phyloP scores from a whole-genome alignment of 805 yeast genomes.

The Saccharomycopsis babjevae region DNA sequence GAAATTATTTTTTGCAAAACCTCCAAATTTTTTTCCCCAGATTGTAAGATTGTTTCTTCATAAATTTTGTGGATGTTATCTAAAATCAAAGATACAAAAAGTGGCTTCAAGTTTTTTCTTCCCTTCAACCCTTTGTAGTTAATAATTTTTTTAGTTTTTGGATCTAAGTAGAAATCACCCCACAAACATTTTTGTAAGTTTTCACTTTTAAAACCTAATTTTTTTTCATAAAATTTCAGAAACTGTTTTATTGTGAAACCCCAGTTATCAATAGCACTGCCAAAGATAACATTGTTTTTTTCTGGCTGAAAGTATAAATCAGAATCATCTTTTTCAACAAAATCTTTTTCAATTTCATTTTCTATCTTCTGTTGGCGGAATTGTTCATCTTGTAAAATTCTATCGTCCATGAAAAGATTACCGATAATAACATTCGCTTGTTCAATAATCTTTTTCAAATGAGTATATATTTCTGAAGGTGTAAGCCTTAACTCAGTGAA shows the following conservation, averaged over 20 bases:
- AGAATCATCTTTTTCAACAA: conserved; percentile 65
- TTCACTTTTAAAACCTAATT: conserved; percentile 73
- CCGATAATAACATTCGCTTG: conserved; percentile 95
- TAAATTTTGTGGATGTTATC: conserved; percentile 92
- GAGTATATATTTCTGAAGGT: conserved; percentile 77
- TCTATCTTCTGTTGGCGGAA: conserved; percentile 60
- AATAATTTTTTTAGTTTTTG: conserved; percentile 77
- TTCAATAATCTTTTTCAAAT: conserved; percentile 69
- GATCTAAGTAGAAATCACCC: conserved; percentile 90
- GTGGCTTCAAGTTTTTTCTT: conserved; percentile 49
- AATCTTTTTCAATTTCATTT: conserved; percentile 28
- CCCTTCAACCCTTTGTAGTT: conserved; percentile 56
- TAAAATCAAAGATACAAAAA: conserved; percentile 77
- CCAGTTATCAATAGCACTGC: conserved; percentile 94
- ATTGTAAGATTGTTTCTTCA: conserved; percentile 50
- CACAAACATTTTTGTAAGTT: conserved; percentile 79
- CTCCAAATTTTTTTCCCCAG: conserved; percentile 43
- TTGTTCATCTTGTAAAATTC: conserved; percentile 76
- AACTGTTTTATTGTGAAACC: conserved; percentile 88
- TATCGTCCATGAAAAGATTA: conserved; percentile 82
- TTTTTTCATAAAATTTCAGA: conserved; percentile 74
- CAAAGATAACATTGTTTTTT: conserved; percentile 80
- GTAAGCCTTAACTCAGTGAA: conserved; percentile 72
- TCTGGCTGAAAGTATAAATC: conserved; percentile 83
- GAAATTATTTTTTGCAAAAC: conserved; percentile 64